These are phyloP conservation scores for Tetrahymena borealis DNA, from an alignment of 73 alveolate genomes.

Conservation along the genomic window DNA sequence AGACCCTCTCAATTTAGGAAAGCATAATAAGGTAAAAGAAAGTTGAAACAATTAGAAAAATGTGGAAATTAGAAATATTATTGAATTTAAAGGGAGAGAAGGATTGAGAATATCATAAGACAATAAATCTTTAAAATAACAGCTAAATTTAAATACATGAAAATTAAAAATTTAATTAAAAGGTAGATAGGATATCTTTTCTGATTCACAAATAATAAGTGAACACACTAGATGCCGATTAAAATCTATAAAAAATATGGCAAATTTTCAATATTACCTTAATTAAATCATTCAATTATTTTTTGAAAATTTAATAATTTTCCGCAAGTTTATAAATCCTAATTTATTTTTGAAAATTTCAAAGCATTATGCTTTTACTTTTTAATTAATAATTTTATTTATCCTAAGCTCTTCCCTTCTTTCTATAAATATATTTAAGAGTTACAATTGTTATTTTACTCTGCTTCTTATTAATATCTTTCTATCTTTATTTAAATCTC, in stretches of 20 bases:
- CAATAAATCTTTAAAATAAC: too few relatives aligned
- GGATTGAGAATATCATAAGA: too few relatives aligned
- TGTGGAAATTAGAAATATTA: not conserved
- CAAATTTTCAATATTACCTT: not conserved
- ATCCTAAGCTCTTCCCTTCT: not conserved
- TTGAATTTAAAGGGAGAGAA: not conserved
- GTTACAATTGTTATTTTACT: not conserved
- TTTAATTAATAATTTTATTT: constrained; percentile 19
- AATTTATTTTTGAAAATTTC: not conserved
- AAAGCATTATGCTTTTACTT: not conserved
- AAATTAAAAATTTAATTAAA: too few relatives aligned
- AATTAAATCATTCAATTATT: constrained; percentile 7
- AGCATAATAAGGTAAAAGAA: not conserved
- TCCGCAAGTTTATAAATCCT: not conserved
- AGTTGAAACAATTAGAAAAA: not conserved
- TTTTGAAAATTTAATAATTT: not conserved
- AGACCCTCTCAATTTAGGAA: not conserved
- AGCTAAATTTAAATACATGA: too few relatives aligned
- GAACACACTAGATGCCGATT: too few relatives aligned
- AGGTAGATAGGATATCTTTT: too few relatives aligned
- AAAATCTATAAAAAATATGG: not conserved
- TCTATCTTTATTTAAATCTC: too few relatives aligned
- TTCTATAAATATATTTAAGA: too few relatives aligned
- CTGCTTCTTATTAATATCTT: too few relatives aligned
- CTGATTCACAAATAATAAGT: too few relatives aligned